Base-by-base conservation (phyloP, 2,329 filamentous ascomycete species). In the Aspergillus ochraceus region DNA sequence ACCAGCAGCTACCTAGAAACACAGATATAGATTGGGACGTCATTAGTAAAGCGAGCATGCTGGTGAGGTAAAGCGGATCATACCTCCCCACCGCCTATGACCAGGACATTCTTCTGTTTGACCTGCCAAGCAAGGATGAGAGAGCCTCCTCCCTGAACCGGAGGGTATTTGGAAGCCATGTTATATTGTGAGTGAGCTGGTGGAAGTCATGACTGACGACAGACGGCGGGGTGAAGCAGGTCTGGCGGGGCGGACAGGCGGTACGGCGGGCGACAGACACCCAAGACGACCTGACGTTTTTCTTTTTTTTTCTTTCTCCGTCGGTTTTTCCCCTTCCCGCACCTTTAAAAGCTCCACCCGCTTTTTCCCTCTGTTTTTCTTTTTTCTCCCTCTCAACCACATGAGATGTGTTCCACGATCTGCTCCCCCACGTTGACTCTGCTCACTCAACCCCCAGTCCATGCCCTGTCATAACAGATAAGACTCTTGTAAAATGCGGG, bases 61-160 rank as follows among this genome's bases (percentile, higher is more conserved):
- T 24, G 19, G 54, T 17, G n/a, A 42, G 36, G 36, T 8, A 1
- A 63, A 55, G 42, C 46, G 58, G 50, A 51, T 50, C 56, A 67
- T 80, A 96, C 94, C 84, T 98, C 94, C 76, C 95, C 95, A 69
- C 95, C 95, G 65, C 95, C 95, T 8, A 99, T 87, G 4, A 99
- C 90, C n/a, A 99, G 80, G 17, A 98, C 89, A 65, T 88, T 87
- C 78, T 96, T 97, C 76, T 89, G 88, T 73, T 88, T 90, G 70
- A 97, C 88, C 80, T 98, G 95, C 93, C 94, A 99, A 72, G 95
- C 95, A 55, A 99, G 81, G 64, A 99, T 95, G 66, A 99, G 80
- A 62, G 94, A 98, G 60, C 93, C 95, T 54, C 94, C 94, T 58
- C 92, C 91, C 77, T 97, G 88, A 29, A 98, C 86, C 64, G 89